Evolutionary conservation across 768 basidiomycete species (phyloP).

Genomic region (Trametes punicea): DNA sequence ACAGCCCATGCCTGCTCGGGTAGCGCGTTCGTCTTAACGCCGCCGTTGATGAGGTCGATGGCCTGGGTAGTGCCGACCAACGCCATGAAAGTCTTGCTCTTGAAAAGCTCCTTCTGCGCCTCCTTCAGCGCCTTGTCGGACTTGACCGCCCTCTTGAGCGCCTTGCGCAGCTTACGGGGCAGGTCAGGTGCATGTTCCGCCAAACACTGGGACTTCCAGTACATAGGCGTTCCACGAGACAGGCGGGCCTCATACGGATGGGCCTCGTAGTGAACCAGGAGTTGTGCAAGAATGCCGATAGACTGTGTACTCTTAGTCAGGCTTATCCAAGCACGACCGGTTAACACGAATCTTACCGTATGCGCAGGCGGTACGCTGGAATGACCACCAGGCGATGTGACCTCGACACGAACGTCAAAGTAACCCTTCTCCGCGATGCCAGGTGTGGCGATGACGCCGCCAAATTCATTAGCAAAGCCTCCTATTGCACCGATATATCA

Average conservation of each 20-base stretch:
- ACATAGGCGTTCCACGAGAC: constrained; percentile 32
- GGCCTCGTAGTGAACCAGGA: constrained; percentile 47
- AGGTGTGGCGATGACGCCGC: constrained; percentile 31
- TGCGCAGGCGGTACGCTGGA: constrained; percentile 51
- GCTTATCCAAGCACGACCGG: neutral
- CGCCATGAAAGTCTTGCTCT: constrained; percentile 26
- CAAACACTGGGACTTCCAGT: constrained; percentile 39
- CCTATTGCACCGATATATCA: constrained; percentile 16
- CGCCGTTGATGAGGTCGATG: constrained; percentile 40
- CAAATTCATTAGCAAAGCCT: constrained; percentile 29
- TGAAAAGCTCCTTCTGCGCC: constrained; percentile 33
- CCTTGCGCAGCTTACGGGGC: constrained; percentile 28
- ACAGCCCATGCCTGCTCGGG: constrained; percentile 36
- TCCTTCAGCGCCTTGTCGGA: constrained; percentile 32
- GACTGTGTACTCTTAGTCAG: constrained; percentile 23
- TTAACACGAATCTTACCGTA: constrained; percentile 36
- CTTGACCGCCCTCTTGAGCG: constrained; percentile 26
- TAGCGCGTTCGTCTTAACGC: constrained; percentile 43
- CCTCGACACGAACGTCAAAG: constrained; percentile 39
- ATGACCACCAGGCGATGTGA: constrained; percentile 50
- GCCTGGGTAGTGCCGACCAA: constrained; percentile 42
- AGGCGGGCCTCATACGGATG: constrained; percentile 38
- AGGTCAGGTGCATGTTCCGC: constrained; percentile 41
- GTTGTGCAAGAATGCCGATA: constrained; percentile 50
- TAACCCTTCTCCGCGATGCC: constrained; percentile 42